phyloP scores from a whole-genome alignment of 331 rosid species.

The Quercus lobata region DNA sequence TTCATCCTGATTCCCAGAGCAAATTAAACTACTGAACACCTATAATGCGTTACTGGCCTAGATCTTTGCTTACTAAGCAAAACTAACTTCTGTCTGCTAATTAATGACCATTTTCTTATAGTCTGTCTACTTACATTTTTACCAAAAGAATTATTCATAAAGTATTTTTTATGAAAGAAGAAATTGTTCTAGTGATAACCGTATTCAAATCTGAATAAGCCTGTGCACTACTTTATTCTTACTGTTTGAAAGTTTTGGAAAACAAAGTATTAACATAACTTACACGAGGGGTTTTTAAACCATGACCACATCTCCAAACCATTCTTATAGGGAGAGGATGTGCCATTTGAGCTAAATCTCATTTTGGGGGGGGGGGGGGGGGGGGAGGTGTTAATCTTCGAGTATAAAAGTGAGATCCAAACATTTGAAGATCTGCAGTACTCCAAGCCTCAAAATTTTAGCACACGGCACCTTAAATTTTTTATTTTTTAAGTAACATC shows the following conservation, averaged over 20 bases:
- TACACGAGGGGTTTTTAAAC: background rate
- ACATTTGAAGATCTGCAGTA: too few species aligned
- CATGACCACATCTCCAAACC: background rate
- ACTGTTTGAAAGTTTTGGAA: background rate
- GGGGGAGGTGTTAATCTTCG: too few species aligned
- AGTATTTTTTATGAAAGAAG: background rate
- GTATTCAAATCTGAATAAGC: background rate
- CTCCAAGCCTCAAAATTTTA: too few species aligned
- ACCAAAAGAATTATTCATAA: background rate
- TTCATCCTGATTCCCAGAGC: background rate
- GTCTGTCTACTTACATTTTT: background rate
- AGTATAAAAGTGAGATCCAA: background rate
- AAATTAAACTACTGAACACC: background rate
- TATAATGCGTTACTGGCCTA: background rate
- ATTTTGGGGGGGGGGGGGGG: background rate
- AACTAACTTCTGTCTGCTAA: background rate
- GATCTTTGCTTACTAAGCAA: background rate
- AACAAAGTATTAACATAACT: background rate
- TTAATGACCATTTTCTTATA: background rate
- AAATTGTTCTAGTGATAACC: background rate
- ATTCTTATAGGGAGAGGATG: background rate
- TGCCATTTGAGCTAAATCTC: background rate
- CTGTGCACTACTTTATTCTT: background rate
- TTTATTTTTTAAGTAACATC: background rate
- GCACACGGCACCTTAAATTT: background rate